phyloP scores from a whole-genome alignment of 75 land plant genomes.

The Larix kaempferi region DNA sequence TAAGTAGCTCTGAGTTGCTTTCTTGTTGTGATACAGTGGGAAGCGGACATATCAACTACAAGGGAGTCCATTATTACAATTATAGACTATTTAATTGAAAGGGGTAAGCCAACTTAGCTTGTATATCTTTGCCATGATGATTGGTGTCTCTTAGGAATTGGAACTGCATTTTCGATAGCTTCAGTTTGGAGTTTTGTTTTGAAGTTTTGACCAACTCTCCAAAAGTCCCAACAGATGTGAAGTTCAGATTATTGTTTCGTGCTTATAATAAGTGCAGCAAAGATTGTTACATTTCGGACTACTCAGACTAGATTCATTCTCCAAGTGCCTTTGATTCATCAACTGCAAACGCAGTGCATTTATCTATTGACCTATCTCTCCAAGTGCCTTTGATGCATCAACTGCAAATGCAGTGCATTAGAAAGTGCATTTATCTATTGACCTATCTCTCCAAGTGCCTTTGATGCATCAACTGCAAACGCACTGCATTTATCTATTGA shows the following conservation, averaged over 20 bases:
- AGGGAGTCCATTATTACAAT: constrained; percentile 75
- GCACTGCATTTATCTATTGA: too few species aligned
- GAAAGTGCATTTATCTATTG: too few species aligned
- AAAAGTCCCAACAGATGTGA: neutral
- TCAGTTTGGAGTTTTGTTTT: neutral
- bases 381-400: too few species aligned
- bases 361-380: neutral
- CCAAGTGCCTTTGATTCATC: neutral
- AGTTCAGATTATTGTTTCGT: neutral
- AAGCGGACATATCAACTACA: constrained; percentile 50
- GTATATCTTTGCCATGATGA: too few species aligned
- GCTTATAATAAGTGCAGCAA: neutral
- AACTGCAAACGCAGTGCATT: neutral
- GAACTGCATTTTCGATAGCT: too few species aligned
- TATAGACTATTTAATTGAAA: constrained; percentile 48
- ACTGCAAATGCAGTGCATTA: too few species aligned
- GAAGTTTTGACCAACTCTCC: neutral
- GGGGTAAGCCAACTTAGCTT: constrained; percentile 26
- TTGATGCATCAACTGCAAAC: too few species aligned
- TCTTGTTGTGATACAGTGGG: constrained; percentile 33
- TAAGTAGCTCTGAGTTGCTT: neutral
- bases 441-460: too few species aligned
- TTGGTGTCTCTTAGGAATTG: neutral
- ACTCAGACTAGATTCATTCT: too few species aligned
- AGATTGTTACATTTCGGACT: too few species aligned